Conservation (phyloP, 805 yeast species). For the Yarrowia sp. region DNA sequence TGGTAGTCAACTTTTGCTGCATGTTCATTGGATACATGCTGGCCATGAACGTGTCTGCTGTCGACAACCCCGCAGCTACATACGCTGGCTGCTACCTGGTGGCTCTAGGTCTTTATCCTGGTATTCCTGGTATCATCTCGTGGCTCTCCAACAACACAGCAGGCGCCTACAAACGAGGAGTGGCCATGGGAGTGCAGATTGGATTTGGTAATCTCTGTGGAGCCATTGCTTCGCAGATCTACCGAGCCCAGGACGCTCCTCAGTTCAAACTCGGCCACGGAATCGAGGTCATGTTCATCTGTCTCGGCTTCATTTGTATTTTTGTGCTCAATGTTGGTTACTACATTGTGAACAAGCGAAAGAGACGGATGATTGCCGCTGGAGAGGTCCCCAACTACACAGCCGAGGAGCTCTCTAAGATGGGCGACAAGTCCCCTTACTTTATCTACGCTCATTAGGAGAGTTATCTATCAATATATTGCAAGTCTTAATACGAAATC, state of each 20-base stretch:
- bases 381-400: conserved; percentile 11
- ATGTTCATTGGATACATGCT: conserved; percentile 52
- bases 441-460: conserved; percentile 10
- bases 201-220: conserved; percentile 74
- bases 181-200: conserved; percentile 62
- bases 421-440: conserved; percentile 34
- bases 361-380: conserved; percentile 13
- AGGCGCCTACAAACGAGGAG: conserved; percentile 62
- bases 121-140: conserved; percentile 67
- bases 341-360: conserved; percentile 12
- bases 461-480: too few species aligned
- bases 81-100: conserved; percentile 66
- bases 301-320: conserved; percentile 47
- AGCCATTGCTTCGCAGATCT: conserved; percentile 61
- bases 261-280: conserved; percentile 59
- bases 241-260: conserved; percentile 62
- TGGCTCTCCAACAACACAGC: conserved; percentile 64
- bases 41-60: conserved; percentile 55
- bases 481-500: too few species aligned
- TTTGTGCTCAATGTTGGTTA: conserved; percentile 10
- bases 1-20: conserved; percentile 45
- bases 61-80: conserved; percentile 43
- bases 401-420: conserved; percentile 12
- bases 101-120: conserved; percentile 61
- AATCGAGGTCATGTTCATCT: conserved; percentile 56